Conservation (phyloP, 331 rosid species). For the Malus hybrid region DNA sequence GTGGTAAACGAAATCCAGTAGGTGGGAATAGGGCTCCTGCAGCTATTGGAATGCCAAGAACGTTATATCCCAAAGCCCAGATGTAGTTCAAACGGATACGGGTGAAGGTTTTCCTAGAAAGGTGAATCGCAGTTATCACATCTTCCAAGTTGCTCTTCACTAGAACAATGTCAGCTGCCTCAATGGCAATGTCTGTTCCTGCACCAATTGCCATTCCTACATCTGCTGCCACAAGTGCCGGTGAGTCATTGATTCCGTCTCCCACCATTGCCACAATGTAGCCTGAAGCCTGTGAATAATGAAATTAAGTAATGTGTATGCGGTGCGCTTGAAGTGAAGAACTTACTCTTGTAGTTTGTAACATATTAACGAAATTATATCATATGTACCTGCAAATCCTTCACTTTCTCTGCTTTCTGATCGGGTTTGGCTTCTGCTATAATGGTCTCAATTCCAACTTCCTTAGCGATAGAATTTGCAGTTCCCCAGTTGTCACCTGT, state of each 20-base stretch:
- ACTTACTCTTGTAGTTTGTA: not conserved
- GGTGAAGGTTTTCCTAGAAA: conserved; percentile 66
- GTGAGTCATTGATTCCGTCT: conserved; percentile 92
- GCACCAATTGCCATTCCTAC: conserved; percentile 98
- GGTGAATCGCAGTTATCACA: conserved; percentile 82
- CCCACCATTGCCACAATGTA: conserved; percentile 84
- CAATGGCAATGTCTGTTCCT: conserved; percentile 92
- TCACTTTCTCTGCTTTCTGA: conserved; percentile 66
- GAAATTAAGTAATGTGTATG: not conserved
- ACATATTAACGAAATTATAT: no score
- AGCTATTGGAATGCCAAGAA: conserved; percentile 85
- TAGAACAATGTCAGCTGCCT: conserved; percentile 88
- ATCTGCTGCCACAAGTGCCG: conserved; percentile 85
- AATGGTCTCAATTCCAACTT: conserved; percentile 62
- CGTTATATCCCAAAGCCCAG: conserved; percentile 82
- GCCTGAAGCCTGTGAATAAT: conserved; percentile 41
- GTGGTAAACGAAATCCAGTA: conserved; percentile 64
- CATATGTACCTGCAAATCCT: conserved; percentile 58
- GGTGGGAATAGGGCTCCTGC: conserved; percentile 81
- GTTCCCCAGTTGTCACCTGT: conserved; percentile 92
- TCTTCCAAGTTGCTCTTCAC: conserved; percentile 94
- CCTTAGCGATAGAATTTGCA: conserved; percentile 68
- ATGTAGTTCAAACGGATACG: conserved; percentile 70
- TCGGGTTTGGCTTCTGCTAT: conserved; percentile 79
- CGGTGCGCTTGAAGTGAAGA: not conserved